Conservation (phyloP, 192 early-diverging fungal species). For the Coemansia sp. region DNA sequence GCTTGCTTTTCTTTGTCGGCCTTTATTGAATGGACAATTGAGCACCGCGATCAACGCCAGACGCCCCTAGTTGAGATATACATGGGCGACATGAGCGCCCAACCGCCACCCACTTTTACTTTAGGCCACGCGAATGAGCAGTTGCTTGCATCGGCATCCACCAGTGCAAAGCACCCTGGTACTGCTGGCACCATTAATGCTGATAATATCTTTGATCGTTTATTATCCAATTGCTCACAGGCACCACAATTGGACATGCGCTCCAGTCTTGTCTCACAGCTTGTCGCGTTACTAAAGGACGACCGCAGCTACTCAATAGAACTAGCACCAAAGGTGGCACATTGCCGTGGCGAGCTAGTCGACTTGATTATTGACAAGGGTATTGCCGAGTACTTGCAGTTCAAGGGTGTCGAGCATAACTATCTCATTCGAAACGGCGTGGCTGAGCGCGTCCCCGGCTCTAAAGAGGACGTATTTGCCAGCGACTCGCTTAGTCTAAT, state of each 20-base stretch:
- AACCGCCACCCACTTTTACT: conserved; percentile 7
- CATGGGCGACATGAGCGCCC: not conserved
- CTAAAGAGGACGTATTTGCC: conserved; percentile 90
- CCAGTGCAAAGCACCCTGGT: not conserved
- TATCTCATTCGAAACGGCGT: conserved; percentile 48
- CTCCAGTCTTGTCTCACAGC: not conserved
- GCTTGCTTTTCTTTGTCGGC: conserved; percentile 34
- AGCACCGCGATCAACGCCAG: conserved; percentile 15
- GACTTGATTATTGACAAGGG: conserved; percentile 72
- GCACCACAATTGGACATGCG: not conserved
- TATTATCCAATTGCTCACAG: not conserved
- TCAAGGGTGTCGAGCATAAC: conserved; percentile 72
- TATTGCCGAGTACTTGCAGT: conserved; percentile 83
- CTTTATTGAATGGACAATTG: conserved; percentile 21
- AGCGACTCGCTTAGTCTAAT: conserved; percentile 66
- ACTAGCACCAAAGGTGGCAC: conserved; percentile 56
- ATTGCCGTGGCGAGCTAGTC: conserved; percentile 64
- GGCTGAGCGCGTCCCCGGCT: conserved; percentile 70
- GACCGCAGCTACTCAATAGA: conserved; percentile 33
- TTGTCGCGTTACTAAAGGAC: conserved; percentile 9
- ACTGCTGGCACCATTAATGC: not conserved
- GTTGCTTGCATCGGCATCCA: not conserved
- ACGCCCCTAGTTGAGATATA: conserved; percentile 9
- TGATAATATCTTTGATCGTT: not conserved
- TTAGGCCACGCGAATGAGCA: not conserved